Evolutionary conservation across 441 rosid species (phyloP), one percentile per base, ranked within the genome.

Genomic region (Euphorbia celastroides): DNA sequence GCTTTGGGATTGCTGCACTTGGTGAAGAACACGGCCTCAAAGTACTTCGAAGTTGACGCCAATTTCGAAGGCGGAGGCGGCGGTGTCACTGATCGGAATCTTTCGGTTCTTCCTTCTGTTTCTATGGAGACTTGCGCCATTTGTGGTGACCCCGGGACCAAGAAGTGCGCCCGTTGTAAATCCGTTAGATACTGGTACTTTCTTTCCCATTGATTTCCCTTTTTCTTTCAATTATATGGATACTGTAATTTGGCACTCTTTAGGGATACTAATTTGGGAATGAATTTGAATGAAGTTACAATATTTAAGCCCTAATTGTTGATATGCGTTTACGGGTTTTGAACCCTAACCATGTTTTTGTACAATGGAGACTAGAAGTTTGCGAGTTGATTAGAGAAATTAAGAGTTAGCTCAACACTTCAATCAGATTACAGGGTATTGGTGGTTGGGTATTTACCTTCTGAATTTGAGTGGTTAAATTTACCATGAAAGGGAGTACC

Each of bases 31-130:
- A 80, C 92, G 74, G 96, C 94, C 72, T 83, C 94, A 52, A 92
- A 82, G 76, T 90, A 92, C 81, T 84, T 90, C 85, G 89, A 86
- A 66, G 89, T 86, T 84, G 93, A 84, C 83, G 86, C 91, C 83
- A 78, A 72, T 77, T 89, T 89, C 81, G 88, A 83, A 68, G 67
- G 78, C 70, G 72, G 57, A 36, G 71, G 67, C 71, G 70, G 30
- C 5, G 52, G 28, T 13, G 1, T 42, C 50, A n/a, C 42, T 58
- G 60, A 68, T 64, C 70, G 62, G 65, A 63, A 63, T 68, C 60
- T 36, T 19, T 31, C 62, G 11, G 42, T 56, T 19, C 16, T 34
- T 19, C 38, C 72, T n/a, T 17, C 62, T 28, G 7, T 57, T 62
- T 44, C 80, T 1, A 54, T 72, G 70, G 77, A 67, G 13, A 1